Evolutionary conservation across 306 rosid genomes (phyloP), one percentile per base, ranked within the genome.

Genomic region (Quercus wislizeni): DNA sequence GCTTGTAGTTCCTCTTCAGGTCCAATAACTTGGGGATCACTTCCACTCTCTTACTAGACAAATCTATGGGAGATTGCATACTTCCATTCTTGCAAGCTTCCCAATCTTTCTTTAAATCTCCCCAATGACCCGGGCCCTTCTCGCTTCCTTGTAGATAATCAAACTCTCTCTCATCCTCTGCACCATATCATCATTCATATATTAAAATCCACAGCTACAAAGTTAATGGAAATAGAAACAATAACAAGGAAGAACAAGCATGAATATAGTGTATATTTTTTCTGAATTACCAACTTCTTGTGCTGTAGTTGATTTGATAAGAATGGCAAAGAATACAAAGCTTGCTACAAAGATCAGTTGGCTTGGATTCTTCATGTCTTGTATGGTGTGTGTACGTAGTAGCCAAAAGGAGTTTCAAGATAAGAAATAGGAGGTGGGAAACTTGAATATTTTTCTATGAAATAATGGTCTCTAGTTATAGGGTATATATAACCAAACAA

Each of bases 51-150:
- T 5, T 67, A 18, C 61, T 83, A 68, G 86, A 63, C 85, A 92
- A 19, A 81, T 92, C 96, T 67, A 92, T 82, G 2, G 97, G 93
- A 79, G 96, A 92, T 76, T 91, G 97, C 87, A 83, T n/a, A 43
- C 2, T 46, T 4, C 97, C 97, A 63, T 49, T 64, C 15, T 90
- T 81, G 67, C 97, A 90, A 25, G 80, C 69, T 54, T 19, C 85
- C 96, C 96, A 89, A 76, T 85, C 97, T 80, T 82, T 73, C 74
- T 84, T 87, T 19, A 92, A 20, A 4, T 88, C 74, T 0, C 94
- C 94, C 94, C 94, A 90, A 9, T 78, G 83, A 20, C 21, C 33
- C 13, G 94, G 94, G 17, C 94, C 94, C 63, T 76, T 85, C 81
- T 85, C 55, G 41, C 91, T 78, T 14, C 85, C 87, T 75, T 78